phyloP scores from a whole-genome alignment of 192 early-diverging fungal genomes.

The Mortierella alpina region DNA sequence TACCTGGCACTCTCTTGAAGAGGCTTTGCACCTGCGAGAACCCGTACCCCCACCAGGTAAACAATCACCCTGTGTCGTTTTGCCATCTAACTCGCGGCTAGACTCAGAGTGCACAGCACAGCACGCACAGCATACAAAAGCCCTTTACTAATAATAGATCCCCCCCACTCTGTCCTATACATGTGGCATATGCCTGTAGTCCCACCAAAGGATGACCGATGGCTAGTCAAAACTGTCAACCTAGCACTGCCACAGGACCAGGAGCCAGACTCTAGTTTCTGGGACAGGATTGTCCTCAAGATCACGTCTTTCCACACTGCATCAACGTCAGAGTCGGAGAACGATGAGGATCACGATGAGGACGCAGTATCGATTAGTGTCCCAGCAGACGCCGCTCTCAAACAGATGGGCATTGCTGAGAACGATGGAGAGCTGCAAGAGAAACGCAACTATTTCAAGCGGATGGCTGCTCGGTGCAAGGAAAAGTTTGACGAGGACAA shows the following conservation, averaged over 20 bases:
- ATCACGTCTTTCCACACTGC: conserved; percentile 9
- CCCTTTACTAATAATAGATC: neutral
- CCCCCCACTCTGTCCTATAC: neutral
- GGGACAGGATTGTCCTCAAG: conserved; percentile 27
- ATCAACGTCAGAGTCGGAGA: neutral
- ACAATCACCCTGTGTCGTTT: neutral
- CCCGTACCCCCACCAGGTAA: conserved; percentile 38
- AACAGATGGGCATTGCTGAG: conserved; percentile 16
- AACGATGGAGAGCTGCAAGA: conserved; percentile 20
- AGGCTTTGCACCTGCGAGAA: conserved; percentile 35
- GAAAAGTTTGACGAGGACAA: conserved; percentile 40
- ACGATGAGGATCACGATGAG: neutral
- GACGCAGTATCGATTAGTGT: conserved; percentile 25
- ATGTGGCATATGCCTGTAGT: conserved; percentile 22
- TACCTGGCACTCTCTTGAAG: conserved; percentile 36
- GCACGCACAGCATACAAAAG: neutral
- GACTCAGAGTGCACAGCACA: neutral
- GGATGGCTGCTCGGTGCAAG: conserved; percentile 34
- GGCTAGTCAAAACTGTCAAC: conserved; percentile 39
- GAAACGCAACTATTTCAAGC: conserved; percentile 30
- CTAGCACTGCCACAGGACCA: conserved; percentile 15
- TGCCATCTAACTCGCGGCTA: neutral
- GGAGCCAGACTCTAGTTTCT: conserved; percentile 20
- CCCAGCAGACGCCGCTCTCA: conserved; percentile 28
- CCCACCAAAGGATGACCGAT: conserved; percentile 42